phyloP scores from a whole-genome alignment of 2,329 filamentous ascomycete species.

The Aspergillus intermedius region DNA sequence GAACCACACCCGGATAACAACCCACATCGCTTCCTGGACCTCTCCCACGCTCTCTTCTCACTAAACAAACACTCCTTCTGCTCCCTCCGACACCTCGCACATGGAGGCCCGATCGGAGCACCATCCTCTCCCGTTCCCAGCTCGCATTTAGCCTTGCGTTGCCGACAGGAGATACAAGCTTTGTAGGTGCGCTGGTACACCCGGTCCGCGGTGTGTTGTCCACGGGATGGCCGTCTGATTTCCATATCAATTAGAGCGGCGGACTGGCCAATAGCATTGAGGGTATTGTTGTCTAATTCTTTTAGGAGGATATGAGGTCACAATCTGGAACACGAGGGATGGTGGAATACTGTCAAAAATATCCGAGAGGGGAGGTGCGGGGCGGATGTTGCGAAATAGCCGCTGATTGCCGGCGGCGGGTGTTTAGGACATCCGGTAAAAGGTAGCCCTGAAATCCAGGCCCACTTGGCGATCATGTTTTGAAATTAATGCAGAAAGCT shows the following conservation, averaged over 20 bases:
- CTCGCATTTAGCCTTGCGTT: conserved; percentile 49
- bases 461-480: too few species aligned
- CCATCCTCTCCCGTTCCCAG: conserved; percentile 37
- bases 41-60: conserved; percentile 37
- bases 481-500: too few species aligned
- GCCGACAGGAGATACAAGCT: conserved; percentile 48
- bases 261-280: conserved; percentile 9
- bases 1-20: not conserved
- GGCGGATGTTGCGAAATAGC: conserved; percentile 9
- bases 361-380: not conserved
- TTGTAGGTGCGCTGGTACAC: conserved; percentile 49
- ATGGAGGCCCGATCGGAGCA: conserved; percentile 34
- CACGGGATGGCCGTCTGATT: conserved; percentile 11
- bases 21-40: conserved; percentile 30
- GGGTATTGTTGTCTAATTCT: not conserved
- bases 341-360: conserved; percentile 3
- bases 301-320: not conserved
- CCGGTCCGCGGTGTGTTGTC: conserved; percentile 22
- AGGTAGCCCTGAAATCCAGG: too few species aligned
- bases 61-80: conserved; percentile 46
- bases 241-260: conserved; percentile 10
- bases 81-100: conserved; percentile 45
- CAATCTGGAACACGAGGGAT: not conserved
- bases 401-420: conserved; percentile 8
- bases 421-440: conserved; percentile 5